Conservation (phyloP, 345 rosid species). For the Euphorbia peplus region DNA sequence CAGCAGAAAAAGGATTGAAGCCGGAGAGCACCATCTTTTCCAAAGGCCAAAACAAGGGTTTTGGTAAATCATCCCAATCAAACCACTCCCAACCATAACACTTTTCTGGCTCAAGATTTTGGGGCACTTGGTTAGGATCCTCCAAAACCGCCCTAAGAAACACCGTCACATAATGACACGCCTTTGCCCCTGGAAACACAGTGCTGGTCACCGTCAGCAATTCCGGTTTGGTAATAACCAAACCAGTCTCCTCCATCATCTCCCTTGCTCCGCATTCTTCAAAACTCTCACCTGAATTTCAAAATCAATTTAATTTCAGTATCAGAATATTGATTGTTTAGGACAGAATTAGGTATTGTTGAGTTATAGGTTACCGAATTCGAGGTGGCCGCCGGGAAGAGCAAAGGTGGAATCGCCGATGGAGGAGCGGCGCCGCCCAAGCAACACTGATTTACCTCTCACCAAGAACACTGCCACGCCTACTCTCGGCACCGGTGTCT, state of each 20-base stretch:
- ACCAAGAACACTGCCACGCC: conserved; percentile 70
- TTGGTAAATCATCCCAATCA: conserved; percentile 66
- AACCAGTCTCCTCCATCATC: conserved; percentile 73
- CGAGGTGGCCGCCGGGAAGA: conserved; percentile 95
- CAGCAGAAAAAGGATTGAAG: conserved; percentile 56
- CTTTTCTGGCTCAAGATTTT: conserved; percentile 65
- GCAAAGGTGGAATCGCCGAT: conserved; percentile 71
- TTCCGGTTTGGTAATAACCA: conserved; percentile 45
- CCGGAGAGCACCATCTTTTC: conserved; percentile 56
- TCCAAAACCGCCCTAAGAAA: conserved; percentile 47
- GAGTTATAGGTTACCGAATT: conserved; percentile 57
- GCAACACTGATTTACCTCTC: conserved; percentile 55
- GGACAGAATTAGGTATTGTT: neutral
- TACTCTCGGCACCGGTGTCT: conserved; percentile 47
- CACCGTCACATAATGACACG: conserved; percentile 64
- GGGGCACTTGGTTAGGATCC: conserved; percentile 44
- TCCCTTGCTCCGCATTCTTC: conserved; percentile 82
- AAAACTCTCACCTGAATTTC: conserved; percentile 67
- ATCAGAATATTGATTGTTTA: neutral
- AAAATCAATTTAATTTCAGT: neutral
- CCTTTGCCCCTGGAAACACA: conserved; percentile 50
- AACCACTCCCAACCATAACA: conserved; percentile 85
- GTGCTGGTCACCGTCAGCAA: conserved; percentile 63
- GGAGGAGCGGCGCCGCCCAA: conserved; percentile 73
- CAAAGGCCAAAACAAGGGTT: conserved; percentile 72